A percentile compares a stretch with the other conserved stretches of the same genome.
These are phyloP conservation scores for Incumbomyces lentus DNA, from an alignment of 2,329 filamentous ascomycete species.

Conservation along the genomic window DNA sequence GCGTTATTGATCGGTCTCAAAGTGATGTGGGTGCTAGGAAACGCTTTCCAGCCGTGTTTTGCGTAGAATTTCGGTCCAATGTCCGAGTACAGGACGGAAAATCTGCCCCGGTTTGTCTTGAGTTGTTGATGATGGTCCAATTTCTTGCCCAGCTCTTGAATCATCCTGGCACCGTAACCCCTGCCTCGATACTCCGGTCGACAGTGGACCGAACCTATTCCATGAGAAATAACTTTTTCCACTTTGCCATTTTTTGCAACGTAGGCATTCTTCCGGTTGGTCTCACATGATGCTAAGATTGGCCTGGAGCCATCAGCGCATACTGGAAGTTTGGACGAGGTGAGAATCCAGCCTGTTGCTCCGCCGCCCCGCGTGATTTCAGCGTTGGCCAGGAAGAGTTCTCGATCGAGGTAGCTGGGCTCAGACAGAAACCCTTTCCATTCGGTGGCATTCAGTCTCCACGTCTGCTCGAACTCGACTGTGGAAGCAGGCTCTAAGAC, in stretches of 20 bases:
- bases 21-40: conserved; percentile 60
- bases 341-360: conserved; percentile 51
- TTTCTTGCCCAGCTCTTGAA: conserved; percentile 51
- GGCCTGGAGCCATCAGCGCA: conserved; percentile 30
- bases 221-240: conserved; percentile 53
- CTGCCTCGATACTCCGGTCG: conserved; percentile 54
- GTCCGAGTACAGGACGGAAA: conserved; percentile 77
- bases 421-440: conserved; percentile 49
- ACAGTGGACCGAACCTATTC: conserved; percentile 72
- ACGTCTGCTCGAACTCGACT: conserved; percentile 43
- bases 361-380: conserved; percentile 44
- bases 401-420: conserved; percentile 48
- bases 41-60: conserved; percentile 64
- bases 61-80: conserved; percentile 78
- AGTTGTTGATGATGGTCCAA: conserved; percentile 43
- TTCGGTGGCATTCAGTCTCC: conserved; percentile 43
- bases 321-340: conserved; percentile 33
- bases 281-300: conserved; percentile 51
- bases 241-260: conserved; percentile 29
- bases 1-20: conserved; percentile 39
- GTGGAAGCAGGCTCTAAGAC: conserved; percentile 45
- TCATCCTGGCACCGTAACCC: conserved; percentile 70
- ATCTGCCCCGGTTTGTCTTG: conserved; percentile 39
- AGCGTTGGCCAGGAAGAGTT: conserved; percentile 42
- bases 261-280: conserved; percentile 38